Base-by-base conservation (phyloP, 1,139 yeast species). In the Yueomyces sp. region DNA sequence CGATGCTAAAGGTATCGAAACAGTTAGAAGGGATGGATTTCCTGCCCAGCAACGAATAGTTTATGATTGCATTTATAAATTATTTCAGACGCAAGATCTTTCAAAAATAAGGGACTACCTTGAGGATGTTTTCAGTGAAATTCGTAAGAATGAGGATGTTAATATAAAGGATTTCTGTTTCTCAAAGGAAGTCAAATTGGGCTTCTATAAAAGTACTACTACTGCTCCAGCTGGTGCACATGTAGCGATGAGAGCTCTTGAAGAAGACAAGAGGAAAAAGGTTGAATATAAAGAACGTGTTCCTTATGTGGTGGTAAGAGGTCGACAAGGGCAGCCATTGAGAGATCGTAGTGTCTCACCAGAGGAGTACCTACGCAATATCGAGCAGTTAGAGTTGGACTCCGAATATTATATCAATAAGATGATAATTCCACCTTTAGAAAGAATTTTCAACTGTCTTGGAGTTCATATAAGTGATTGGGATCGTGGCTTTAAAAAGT, bases 1-100 rank as follows among this genome's bases (percentile, higher is more conserved):
- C 60, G 97, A 91, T 65, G 96, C 98, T 2, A 91, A 91, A 54
- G 98, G 98, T 1, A 87, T 86, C 19, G 98, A 91, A 59, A 91
- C 97, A 0, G 83, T 91, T 0, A 63, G 98, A 47, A 67, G 98
- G 50, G 98, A 91, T 62, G 97, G 96, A 0, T 82, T 89, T 19
- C 95, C 95, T 0, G 95, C 95, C 0, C 95, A 84, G 51, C 94
- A 77, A 61, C 81, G 81, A 53, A 78, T 91, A 37, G 78, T 85
- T 28, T 95, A 85, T 48, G 75, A 75, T 47, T 65, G 83, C 0
- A 62, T 91, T 7, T 66, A 81, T 37, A 68, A 78, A 1, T 62
- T 91, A 4, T 91, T 91, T 58, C 81, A 81, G 27, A 76, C 89
- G 0, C 66, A 70, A 36, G 87, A 91, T 56, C 57, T 91, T 12